Evolutionary conservation across 352 stramenopile genomes (phyloP).

Genomic region (Phytophthora boehmeriae): DNA sequence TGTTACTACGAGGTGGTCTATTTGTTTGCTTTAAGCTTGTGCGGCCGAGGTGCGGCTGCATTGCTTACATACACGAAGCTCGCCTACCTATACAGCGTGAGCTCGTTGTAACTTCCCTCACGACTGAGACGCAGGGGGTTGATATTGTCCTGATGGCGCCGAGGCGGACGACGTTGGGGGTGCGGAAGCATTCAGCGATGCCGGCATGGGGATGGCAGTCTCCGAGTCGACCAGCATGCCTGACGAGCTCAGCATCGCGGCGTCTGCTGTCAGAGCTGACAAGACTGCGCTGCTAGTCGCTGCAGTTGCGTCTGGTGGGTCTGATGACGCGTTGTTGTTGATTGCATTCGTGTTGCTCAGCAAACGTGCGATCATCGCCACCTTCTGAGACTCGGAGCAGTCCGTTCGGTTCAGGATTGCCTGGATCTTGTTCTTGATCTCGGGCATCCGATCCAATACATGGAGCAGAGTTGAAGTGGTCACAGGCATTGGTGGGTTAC

Average conservation of each 20-base stretch:
- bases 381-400: slow-evolving; percentile 88
- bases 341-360: slow-evolving; percentile 88
- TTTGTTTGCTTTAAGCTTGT: slow-evolving; percentile 30
- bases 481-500: slow-evolving; percentile 58
- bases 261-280: slow-evolving; percentile 32
- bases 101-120: slow-evolving; percentile 11
- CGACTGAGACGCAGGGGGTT: slow-evolving; percentile 28
- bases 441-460: slow-evolving; percentile 84
- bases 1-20: slow-evolving; percentile 32
- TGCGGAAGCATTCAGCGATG: slow-evolving; percentile 26
- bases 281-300: slow-evolving; percentile 27
- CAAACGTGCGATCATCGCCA: slow-evolving; percentile 86
- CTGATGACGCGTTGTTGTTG: slow-evolving; percentile 41
- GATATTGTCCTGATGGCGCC: slow-evolving; percentile 26
- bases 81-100: slow-evolving; percentile 7
- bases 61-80: slow-evolving; percentile 33
- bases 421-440: slow-evolving; percentile 93
- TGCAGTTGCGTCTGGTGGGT: slow-evolving; percentile 2
- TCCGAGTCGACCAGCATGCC: slow-evolving; percentile 51
- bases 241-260: slow-evolving; percentile 36
- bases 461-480: slow-evolving; percentile 82
- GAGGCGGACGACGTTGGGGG: slow-evolving; percentile 33
- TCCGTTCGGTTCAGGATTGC: slow-evolving; percentile 83
- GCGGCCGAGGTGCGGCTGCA: slow-evolving; percentile 3
- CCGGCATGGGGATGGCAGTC: slow-evolving; percentile 56